Conservation (phyloP, 306 rosid genomes). For the Senna siamea region DNA sequence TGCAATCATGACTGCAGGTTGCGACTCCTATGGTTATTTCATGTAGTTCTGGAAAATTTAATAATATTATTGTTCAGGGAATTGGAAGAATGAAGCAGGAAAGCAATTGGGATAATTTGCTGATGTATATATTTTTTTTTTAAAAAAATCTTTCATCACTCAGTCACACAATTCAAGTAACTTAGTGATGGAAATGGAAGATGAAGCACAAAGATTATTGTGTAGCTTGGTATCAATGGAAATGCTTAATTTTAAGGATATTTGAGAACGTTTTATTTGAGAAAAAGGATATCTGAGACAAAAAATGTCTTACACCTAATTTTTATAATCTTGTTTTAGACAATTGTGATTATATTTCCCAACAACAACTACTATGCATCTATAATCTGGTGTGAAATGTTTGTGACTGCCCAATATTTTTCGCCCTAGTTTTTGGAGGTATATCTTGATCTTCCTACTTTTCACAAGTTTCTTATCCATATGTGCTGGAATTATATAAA, state of each 20-base stretch:
- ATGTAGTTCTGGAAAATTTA: background rate
- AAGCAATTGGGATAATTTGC: background rate
- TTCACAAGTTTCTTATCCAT: background rate
- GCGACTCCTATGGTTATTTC: too few species aligned
- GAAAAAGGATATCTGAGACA: background rate
- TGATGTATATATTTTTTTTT: background rate
- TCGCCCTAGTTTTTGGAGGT: slow-evolving; percentile 1
- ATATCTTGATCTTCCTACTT: slow-evolving; percentile 14
- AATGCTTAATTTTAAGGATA: background rate
- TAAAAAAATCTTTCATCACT: background rate
- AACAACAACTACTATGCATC: slow-evolving; percentile 1
- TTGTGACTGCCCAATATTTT: background rate
- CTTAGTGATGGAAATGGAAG: slow-evolving; percentile 1
- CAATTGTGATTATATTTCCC: slow-evolving; percentile 12
- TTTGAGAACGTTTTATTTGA: background rate
- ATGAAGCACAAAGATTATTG: background rate
- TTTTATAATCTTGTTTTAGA: slow-evolving; percentile 19
- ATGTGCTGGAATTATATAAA: background rate
- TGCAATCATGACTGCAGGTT: too few species aligned
- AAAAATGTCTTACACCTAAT: background rate
- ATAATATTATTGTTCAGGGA: background rate
- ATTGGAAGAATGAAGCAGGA: slow-evolving; percentile 4
- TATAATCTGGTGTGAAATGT: slow-evolving; percentile 21
- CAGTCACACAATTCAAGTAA: slow-evolving; percentile 4
- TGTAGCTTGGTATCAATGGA: slow-evolving; percentile 9